These are phyloP conservation scores for Fusarium neocosmosporiellum DNA, from an alignment of 2,329 filamentous ascomycete species.

Conservation along the genomic window DNA sequence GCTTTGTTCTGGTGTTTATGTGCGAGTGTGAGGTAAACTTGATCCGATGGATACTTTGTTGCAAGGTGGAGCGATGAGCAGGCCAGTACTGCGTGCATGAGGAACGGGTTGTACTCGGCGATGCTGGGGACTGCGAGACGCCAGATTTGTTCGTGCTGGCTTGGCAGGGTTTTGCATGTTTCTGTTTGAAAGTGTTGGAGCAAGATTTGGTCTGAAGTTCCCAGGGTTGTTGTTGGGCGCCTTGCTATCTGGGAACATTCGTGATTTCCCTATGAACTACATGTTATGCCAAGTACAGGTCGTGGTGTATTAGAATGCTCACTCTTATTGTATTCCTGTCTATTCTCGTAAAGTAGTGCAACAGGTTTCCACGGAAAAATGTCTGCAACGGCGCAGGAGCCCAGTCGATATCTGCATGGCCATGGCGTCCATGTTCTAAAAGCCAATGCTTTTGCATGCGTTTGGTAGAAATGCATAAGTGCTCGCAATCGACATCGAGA, in stretches of 20 bases:
- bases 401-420: slow-evolving; percentile 11
- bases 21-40: background rate
- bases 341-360: slow-evolving; percentile 19
- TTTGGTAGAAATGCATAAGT: slow-evolving; percentile 29
- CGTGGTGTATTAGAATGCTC: background rate
- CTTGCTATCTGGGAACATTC: background rate
- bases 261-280: background rate
- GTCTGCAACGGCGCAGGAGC: slow-evolving; percentile 9
- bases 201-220: background rate
- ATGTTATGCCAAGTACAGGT: background rate
- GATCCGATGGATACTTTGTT: background rate
- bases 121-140: background rate
- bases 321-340: background rate
- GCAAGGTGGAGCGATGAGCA: slow-evolving; percentile 22
- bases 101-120: background rate
- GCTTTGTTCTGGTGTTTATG: slow-evolving; percentile 9
- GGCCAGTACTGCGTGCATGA: slow-evolving; percentile 10
- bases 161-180: slow-evolving; percentile 4
- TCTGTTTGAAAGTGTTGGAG: background rate
- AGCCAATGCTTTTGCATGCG: slow-evolving; percentile 31
- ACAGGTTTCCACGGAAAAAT: slow-evolving; percentile 26
- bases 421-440: slow-evolving; percentile 9
- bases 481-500: background rate
- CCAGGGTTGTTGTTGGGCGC: too few species aligned
- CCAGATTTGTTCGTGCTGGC: background rate